Evolutionary conservation across 805 yeast genomes (phyloP).

Genomic region (Debaryomyces tyrocola): DNA sequence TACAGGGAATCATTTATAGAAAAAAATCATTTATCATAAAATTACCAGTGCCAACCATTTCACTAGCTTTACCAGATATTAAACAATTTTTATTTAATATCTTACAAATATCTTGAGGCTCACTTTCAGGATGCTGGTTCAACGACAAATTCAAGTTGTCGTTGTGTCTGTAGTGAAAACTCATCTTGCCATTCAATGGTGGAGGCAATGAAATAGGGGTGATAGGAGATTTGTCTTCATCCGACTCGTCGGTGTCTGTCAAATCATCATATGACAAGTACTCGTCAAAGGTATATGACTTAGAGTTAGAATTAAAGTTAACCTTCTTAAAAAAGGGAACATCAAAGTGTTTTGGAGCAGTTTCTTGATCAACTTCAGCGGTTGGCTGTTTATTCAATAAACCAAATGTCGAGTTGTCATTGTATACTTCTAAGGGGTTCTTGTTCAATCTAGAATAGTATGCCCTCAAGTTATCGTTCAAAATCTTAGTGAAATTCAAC

Average conservation of each 20-base stretch:
- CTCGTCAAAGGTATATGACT: slow-evolving; percentile 31
- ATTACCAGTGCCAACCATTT: slow-evolving; percentile 43
- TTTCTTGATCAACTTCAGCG: not conserved
- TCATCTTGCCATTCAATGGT: slow-evolving; percentile 22
- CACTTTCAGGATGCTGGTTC: slow-evolving; percentile 14
- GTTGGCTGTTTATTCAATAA: slow-evolving; percentile 20
- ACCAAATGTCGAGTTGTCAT: slow-evolving; percentile 34
- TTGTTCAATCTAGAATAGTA: slow-evolving; percentile 27
- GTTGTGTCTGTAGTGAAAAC: slow-evolving; percentile 37
- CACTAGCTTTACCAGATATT: slow-evolving; percentile 42
- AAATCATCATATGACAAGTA: slow-evolving; percentile 34
- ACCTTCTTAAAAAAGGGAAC: slow-evolving; percentile 40
- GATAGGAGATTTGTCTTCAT: slow-evolving; percentile 8
- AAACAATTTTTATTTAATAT: slow-evolving; percentile 37
- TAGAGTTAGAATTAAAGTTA: slow-evolving; percentile 30
- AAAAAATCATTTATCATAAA: slow-evolving; percentile 45
- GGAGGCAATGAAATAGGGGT: slow-evolving; percentile 6
- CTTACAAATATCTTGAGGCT: slow-evolving; percentile 27
- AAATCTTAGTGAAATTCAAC: slow-evolving; percentile 35
- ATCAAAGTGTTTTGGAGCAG: slow-evolving; percentile 5
- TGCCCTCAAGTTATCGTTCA: slow-evolving; percentile 38
- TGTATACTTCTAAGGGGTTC: slow-evolving; percentile 32
- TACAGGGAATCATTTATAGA: slow-evolving; percentile 22
- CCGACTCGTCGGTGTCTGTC: slow-evolving; percentile 5
- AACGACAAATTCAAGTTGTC: slow-evolving; percentile 36